Base-by-base conservation (phyloP, 257 asterid genomes). In the Solanum neorickii region DNA sequence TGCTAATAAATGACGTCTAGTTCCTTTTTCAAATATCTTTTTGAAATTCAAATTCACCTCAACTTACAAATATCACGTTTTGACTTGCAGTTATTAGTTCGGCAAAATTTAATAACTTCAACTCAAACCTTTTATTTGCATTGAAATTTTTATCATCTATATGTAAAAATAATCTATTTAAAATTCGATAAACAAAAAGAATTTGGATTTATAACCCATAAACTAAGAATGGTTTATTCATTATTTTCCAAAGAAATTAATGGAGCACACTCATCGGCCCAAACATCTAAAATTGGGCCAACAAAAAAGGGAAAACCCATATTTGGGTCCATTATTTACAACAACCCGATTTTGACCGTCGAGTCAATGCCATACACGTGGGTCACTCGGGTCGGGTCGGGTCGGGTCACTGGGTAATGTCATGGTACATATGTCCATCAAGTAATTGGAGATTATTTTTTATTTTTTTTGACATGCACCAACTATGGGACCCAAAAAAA, bases 251-350 rank as follows among this genome's bases (percentile, higher is more conserved):
- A 80, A 80, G 16, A 25, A 47, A 80, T 29, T 37, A 10, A 47
- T 37, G 12, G 66, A 80, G 18, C 29, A 80, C 68, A 47, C 41
- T 78, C 65, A 78, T 15, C 41, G 3, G 18, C 84, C 66, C 65
- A 14, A 78, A 78, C 10, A 12, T 78, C 42, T 77, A 84, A 62
- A 84, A 9, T 83, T 65, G 65, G 87, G 87, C 87, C 66, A 41
- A 25, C 25, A 41, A 16, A 41, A 66, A 35, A 7, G 15, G 73
- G n/a, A 3, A 29, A 62, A 44, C 16, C 39, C 59, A 49, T 56
- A 83, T 33, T 59, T 52, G 70, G 21, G 31, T 20, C 86, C 59
- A 72, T 44, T 86, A 86, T 65, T 86, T 90, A 84, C 92, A 88
- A 23, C 86, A 84, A 80, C 88, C 31, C 9, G 20, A 27, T 29